phyloP scores from a whole-genome alignment of 2,329 filamentous ascomycete genomes.

The Emergomyces pasteurianus region DNA sequence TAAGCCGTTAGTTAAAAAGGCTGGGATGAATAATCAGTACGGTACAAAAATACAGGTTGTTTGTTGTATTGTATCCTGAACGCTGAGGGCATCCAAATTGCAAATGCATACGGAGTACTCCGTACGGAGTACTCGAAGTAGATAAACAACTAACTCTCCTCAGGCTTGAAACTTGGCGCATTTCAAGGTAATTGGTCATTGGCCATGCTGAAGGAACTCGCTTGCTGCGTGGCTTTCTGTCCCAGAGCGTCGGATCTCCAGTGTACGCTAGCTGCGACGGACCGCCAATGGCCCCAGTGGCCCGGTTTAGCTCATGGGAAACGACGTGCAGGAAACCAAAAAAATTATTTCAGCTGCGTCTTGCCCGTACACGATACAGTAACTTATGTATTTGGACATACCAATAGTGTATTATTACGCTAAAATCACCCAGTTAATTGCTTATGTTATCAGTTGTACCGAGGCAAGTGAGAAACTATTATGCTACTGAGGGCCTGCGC shows the following conservation, averaged over 20 bases:
- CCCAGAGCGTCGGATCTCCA: slow-evolving; percentile 1
- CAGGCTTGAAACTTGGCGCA: not conserved
- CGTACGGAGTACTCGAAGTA: not conserved
- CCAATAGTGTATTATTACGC: too few relatives aligned
- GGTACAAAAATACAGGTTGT: not conserved
- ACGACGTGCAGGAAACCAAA: not conserved
- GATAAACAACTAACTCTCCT: not conserved
- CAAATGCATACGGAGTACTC: too few relatives aligned
- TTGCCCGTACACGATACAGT: not conserved
- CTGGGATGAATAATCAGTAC: not conserved
- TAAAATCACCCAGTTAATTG: too few relatives aligned
- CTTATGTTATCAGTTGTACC: too few relatives aligned
- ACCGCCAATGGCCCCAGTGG: slow-evolving; percentile 1
- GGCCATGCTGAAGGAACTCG: slow-evolving; percentile 9
- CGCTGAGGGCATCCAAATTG: too few relatives aligned
- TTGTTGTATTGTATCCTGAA: not conserved
- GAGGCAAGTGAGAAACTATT: too few relatives aligned
- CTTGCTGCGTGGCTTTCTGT: not conserved
- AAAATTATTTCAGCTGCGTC: not conserved
- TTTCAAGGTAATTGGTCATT: slow-evolving; percentile 14
- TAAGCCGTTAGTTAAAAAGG: too few relatives aligned
- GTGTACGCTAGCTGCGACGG: not conserved
- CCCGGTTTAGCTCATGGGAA: slow-evolving; percentile 1
- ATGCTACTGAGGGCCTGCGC: too few relatives aligned
- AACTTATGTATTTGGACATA: not conserved